Evolutionary conservation across 1,284 basidiomycete genomes (phyloP), one percentile per base, ranked within the genome.

Genomic region (Pyrrhoderma noxium): DNA sequence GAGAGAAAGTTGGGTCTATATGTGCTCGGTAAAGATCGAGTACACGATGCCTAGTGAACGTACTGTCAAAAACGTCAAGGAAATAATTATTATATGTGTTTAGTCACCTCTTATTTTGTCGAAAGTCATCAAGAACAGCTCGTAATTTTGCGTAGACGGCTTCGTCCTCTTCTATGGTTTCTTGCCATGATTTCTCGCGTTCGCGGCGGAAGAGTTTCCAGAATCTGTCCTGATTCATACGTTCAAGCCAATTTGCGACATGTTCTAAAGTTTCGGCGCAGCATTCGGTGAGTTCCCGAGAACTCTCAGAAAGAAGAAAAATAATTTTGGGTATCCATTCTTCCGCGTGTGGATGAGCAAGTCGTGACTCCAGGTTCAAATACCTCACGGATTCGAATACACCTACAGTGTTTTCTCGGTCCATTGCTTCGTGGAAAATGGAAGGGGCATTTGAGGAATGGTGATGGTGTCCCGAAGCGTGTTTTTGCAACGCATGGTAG

Each of bases 361-460:
- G 65, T 40, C 73, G 70, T 8, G 67, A 74, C 61, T 93, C 89
- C 3, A 92, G 69, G 57, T 90, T 80, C 60, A 90, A 73, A 62
- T 91, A 92, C 34, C 80, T 69, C 60, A 87, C 81, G 9, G 78
- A 80, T 65, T 93, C 89, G 58, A 91, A 91, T 8, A 89, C 79
- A 0, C 89, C 90, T 0, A 93, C 90, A 0, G 79, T 80, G 34
- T 77, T 71, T 62, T 89, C 79, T 9, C 37, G 47, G 2, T 16
- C 21, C 7, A 18, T 47, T 2, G 47, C 43, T 16, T 53, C 48
- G 18, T 45, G 53, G 43, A 54, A 47, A n/a, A 50, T 37, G 1
- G 49, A 49, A 13, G 45, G 41, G 5, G 27, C 27, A 31, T 31
- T 31, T 14, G 25, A 8, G 13, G 23, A 27, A 44, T 41, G 34